Evolutionary conservation across 2,329 filamentous ascomycete genomes (phyloP).

Genomic region (Cephalotrichum gorgonifer): DNA sequence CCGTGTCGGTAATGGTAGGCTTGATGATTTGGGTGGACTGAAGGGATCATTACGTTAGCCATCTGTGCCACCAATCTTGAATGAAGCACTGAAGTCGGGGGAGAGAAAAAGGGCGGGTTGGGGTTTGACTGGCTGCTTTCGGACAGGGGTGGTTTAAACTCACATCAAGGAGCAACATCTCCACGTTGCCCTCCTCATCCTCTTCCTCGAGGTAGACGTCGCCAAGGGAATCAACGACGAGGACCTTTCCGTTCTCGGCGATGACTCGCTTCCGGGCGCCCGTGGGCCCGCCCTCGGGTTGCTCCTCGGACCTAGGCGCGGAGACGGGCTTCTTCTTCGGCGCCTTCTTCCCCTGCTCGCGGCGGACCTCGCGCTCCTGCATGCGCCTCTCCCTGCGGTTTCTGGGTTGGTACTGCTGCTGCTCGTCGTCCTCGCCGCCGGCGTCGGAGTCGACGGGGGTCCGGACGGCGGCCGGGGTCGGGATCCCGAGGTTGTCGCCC

Average conservation of each 20-base stretch:
- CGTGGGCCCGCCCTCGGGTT: slow-evolving; percentile 50
- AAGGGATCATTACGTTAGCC: too few species aligned
- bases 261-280: slow-evolving; percentile 80
- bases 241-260: slow-evolving; percentile 88
- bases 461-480: slow-evolving; percentile 39
- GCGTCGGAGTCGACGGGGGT: slow-evolving; percentile 26
- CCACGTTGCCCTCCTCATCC: slow-evolving; percentile 72
- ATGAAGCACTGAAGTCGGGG: too few species aligned
- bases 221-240: slow-evolving; percentile 84
- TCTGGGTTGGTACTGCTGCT: slow-evolving; percentile 40
- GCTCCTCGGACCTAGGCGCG: slow-evolving; percentile 17
- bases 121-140: too few species aligned
- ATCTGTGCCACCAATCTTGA: too few species aligned
- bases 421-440: slow-evolving; percentile 26
- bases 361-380: slow-evolving; percentile 76
- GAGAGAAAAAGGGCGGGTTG: not conserved
- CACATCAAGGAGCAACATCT: slow-evolving; percentile 83
- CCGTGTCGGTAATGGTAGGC: slow-evolving; percentile 73
- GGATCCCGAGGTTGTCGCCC: slow-evolving; percentile 71
- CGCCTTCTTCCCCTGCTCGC: slow-evolving; percentile 50
- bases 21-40: slow-evolving; percentile 68
- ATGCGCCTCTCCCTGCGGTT: slow-evolving; percentile 82
- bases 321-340: slow-evolving; percentile 28
- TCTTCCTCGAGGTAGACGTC: slow-evolving; percentile 93
- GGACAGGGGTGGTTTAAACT: too few species aligned